Base-by-base conservation (phyloP, 2,329 filamentous ascomycete species). In the Trichoderma asperellum region DNA sequence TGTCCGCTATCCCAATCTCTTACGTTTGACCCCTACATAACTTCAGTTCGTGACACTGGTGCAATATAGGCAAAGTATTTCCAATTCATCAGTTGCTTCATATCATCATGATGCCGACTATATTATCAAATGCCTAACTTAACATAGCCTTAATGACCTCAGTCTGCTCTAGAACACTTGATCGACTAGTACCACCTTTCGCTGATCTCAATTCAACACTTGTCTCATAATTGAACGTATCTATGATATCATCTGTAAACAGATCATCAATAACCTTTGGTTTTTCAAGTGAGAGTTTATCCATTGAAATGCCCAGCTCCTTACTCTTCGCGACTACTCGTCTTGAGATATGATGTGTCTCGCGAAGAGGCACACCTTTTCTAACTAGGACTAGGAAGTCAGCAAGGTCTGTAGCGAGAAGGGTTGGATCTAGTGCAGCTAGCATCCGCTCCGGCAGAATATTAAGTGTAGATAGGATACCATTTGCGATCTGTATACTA, bases 161-260 rank as follows among this genome's bases (percentile, higher is more conserved):
- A 72, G 91, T 86, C 81, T 92, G 89, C 81, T 90, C 85, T 72
- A 87, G 75, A 7, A 92, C 90, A 27, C 87, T 86, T 16, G 85
- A 86, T 81, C 87, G 89, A 82, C 92, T 94, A 27, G 92, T 96
- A 35, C 93, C 92, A 29, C 93, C 94, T 73, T 89, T 89, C 2
- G 92, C 90, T 53, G 88, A 87, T 76, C 91, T 88, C 83, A 91
- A 86, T 85, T 97, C 93, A 7, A 97, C 92, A 71, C 90, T 92
- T 72, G 87, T 87, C 81, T 96, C 90, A 76, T 96, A 97, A 80
- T 96, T 87, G 76, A 97, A 92, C 29, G 88, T 87, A 58, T 87
- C 82, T 56, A 86, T 80, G 47, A 96, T 87, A 77, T 96, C 92
- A 69, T 89, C 85, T 37, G 87, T 89, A 72, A 96, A 92, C 62